These are phyloP conservation scores for Plasmodium vivax DNA, from an alignment of 169 alveolate species.

Conservation along the genomic window DNA sequence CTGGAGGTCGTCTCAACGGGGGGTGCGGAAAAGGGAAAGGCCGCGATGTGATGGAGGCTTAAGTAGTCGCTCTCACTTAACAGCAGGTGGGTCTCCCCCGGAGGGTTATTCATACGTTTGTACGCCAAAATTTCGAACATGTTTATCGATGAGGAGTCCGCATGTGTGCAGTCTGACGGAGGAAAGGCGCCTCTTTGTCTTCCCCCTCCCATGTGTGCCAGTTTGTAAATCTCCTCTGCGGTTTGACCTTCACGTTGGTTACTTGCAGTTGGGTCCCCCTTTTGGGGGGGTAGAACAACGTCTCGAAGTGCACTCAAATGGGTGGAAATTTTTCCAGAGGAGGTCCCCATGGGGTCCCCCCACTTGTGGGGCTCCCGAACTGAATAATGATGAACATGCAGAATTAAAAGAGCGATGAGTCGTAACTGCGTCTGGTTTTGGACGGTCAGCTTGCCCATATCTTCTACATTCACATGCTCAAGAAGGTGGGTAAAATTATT, in stretches of 20 bases:
- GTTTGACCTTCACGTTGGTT: background rate
- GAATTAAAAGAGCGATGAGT: conserved; percentile 9
- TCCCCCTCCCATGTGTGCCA: background rate
- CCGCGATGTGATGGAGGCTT: background rate
- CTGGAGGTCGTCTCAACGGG: conserved; percentile 18
- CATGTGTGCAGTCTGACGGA: background rate
- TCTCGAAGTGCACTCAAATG: background rate
- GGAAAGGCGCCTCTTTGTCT: background rate
- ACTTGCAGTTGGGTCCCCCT: background rate
- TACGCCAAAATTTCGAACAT: conserved; percentile 24
- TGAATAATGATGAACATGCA: conserved; percentile 13
- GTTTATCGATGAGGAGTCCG: background rate
- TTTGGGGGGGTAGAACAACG: background rate
- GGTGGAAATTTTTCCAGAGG: background rate
- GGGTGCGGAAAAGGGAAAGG: conserved; percentile 20
- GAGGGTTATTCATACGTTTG: conserved; percentile 14
- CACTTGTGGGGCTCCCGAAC: background rate
- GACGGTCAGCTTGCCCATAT: conserved; percentile 12
- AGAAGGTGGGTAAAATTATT: conserved; percentile 32
- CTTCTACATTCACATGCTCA: background rate
- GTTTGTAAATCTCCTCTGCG: background rate
- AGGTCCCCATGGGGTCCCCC: background rate
- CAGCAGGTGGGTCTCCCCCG: background rate
- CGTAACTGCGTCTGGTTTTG: conserved; percentile 48
- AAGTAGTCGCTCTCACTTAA: conserved; percentile 9